Conservation (phyloP, 345 rosid genomes). For the Ricinus communis region DNA sequence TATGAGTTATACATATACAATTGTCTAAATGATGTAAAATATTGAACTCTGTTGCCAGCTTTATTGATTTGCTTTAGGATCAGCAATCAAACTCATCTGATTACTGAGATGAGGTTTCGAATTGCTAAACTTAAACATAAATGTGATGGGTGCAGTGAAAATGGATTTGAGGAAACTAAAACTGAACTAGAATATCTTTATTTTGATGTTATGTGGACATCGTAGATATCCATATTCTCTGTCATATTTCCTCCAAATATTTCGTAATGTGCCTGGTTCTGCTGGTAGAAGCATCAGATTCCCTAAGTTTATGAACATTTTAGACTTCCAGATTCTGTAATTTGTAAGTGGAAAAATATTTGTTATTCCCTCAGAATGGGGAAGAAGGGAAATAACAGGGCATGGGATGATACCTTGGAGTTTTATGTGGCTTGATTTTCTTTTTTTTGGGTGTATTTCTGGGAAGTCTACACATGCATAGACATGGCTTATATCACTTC, state of each 20-base stretch:
- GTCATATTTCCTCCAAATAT: not conserved
- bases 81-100: not conserved
- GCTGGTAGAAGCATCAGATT: no score
- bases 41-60: not conserved
- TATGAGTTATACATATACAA: not conserved
- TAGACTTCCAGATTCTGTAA: not conserved
- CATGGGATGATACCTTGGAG: not conserved
- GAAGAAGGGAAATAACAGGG: slow-evolving; percentile 1
- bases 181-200: not conserved
- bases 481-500: not conserved
- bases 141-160: not conserved
- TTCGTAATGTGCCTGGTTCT: no score
- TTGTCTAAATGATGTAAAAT: not conserved
- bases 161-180: not conserved
- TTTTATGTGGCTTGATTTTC: not conserved
- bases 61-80: not conserved
- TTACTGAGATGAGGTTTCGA: not conserved
- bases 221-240: not conserved
- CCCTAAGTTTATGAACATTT: not conserved
- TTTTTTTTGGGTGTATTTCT: no score
- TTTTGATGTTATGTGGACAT: not conserved
- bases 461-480: not conserved
- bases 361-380: not conserved
- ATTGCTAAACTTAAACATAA: not conserved
- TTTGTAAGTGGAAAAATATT: no score